These are phyloP conservation scores for Suillus hirtellus DNA, from an alignment of 768 basidiomycete species.

Conservation along the genomic window DNA sequence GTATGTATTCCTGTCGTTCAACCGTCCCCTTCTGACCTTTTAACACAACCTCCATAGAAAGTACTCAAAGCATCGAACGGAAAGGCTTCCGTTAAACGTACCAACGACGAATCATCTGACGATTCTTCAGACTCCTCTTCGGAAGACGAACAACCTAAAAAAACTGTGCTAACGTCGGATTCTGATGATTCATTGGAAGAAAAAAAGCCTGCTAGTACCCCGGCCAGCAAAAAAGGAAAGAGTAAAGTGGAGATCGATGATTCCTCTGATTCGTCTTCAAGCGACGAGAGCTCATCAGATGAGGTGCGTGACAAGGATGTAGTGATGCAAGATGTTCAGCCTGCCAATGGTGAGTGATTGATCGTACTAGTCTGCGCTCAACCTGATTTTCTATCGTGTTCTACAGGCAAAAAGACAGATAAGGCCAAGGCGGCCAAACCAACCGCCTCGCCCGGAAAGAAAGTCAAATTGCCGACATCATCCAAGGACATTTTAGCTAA, in stretches of 20 bases:
- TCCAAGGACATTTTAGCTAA: slow-evolving; percentile 47
- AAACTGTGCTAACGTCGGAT: slow-evolving; percentile 21
- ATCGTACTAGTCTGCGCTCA: background rate
- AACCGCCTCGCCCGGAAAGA: slow-evolving; percentile 29
- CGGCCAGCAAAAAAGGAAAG: slow-evolving; percentile 21
- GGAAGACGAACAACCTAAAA: slow-evolving; percentile 36
- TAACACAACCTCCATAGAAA: slow-evolving; percentile 16
- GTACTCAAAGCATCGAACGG: slow-evolving; percentile 19
- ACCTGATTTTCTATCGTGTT: slow-evolving; percentile 29
- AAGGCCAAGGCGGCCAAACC: slow-evolving; percentile 31
- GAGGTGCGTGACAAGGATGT: slow-evolving; percentile 25
- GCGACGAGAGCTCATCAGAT: slow-evolving; percentile 17
- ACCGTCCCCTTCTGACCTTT: background rate
- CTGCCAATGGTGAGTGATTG: background rate
- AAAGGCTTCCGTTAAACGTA: slow-evolving; percentile 21
- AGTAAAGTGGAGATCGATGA: slow-evolving; percentile 10
- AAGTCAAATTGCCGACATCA: slow-evolving; percentile 32
- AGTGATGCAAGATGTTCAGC: background rate
- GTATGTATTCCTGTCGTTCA: slow-evolving; percentile 16
- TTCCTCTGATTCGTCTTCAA: slow-evolving; percentile 18
- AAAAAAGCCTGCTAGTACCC: slow-evolving; percentile 24
- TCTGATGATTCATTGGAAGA: slow-evolving; percentile 28
- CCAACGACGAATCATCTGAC: slow-evolving; percentile 26
- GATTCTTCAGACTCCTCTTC: slow-evolving; percentile 33
- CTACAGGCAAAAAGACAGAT: slow-evolving; percentile 37